Percentiles rank a stretch among this genome's conserved stretches.
phyloP scores from a whole-genome alignment of 2,329 filamentous ascomycete species.

The Fusarium robinianum region DNA sequence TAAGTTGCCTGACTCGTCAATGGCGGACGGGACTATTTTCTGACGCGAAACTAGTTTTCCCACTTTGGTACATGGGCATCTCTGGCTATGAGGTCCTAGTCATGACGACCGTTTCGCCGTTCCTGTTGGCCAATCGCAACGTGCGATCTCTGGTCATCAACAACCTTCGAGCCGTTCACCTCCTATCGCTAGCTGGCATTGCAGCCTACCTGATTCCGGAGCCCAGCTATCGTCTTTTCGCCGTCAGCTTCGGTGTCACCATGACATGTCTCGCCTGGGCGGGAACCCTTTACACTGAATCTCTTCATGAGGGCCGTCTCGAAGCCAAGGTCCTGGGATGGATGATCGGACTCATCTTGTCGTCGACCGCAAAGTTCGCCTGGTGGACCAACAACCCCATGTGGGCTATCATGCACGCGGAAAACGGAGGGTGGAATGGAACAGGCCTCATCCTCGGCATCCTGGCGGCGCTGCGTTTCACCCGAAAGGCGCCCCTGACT shows the following conservation, averaged over 20 bases:
- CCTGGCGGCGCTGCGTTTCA: slow-evolving; percentile 75
- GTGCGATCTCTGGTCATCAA: slow-evolving; percentile 70
- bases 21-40: slow-evolving; percentile 5
- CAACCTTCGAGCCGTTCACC: slow-evolving; percentile 72
- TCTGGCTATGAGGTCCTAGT: slow-evolving; percentile 93
- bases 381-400: slow-evolving; percentile 95
- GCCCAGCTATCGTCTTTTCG: slow-evolving; percentile 77
- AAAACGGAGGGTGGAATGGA: slow-evolving; percentile 92
- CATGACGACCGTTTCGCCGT: slow-evolving; percentile 80
- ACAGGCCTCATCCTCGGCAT: slow-evolving; percentile 76
- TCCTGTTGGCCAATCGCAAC: slow-evolving; percentile 72
- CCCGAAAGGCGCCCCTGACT: slow-evolving; percentile 63
- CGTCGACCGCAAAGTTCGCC: slow-evolving; percentile 88
- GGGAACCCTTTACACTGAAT: slow-evolving; percentile 78
- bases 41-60: slow-evolving; percentile 68
- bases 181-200: slow-evolving; percentile 78
- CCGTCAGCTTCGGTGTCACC: slow-evolving; percentile 78
- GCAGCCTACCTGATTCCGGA: slow-evolving; percentile 76
- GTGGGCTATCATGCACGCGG: slow-evolving; percentile 90
- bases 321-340: slow-evolving; percentile 84
- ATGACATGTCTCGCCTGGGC: slow-evolving; percentile 85
- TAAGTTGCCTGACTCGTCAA: slow-evolving; percentile 53
- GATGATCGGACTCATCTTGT: slow-evolving; percentile 79
- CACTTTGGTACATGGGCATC: slow-evolving; percentile 98
- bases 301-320: slow-evolving; percentile 72